phyloP scores from a whole-genome alignment of 1,139 yeast genomes.

The Pneumocystis sp. region DNA sequence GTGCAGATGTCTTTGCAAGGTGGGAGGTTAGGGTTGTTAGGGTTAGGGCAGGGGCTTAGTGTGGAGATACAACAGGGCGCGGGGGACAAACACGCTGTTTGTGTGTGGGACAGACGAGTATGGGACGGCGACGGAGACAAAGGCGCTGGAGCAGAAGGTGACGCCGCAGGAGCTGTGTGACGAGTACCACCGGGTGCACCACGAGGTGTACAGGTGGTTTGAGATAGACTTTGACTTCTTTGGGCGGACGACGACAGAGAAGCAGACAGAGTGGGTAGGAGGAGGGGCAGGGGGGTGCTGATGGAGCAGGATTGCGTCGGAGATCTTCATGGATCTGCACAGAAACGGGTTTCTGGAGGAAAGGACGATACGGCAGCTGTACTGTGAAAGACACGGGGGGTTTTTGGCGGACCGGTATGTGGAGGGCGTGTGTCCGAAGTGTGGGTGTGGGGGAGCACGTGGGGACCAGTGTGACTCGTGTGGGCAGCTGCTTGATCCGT shows the following conservation, averaged over 20 bases:
- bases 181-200: conserved; percentile 74
- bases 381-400: conserved; percentile 79
- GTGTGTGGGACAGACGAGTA: conserved; percentile 97
- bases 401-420: conserved; percentile 93
- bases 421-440: conserved; percentile 94
- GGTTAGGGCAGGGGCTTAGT: too few relatives aligned
- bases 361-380: conserved; percentile 74
- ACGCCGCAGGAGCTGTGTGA: conserved; percentile 81
- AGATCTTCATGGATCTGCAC: conserved; percentile 61
- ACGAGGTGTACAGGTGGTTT: conserved; percentile 91
- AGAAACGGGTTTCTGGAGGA: conserved; percentile 71
- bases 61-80: conserved; percentile 77
- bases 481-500: conserved; percentile 77
- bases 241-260: conserved; percentile 86
- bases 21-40: too few relatives aligned
- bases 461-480: conserved; percentile 99
- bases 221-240: conserved; percentile 86
- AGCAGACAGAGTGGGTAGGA: conserved; percentile 52
- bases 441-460: conserved; percentile 75
- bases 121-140: conserved; percentile 98
- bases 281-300: too few relatives aligned
- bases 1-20: conserved; percentile 77
- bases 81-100: conserved; percentile 74
- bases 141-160: conserved; percentile 84
- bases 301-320: conserved; percentile 57